Percentiles rank a stretch among this genome's conserved stretches.
phyloP scores from a whole-genome alignment of 2,329 filamentous ascomycete species.

The Colletotrichum sp. region DNA sequence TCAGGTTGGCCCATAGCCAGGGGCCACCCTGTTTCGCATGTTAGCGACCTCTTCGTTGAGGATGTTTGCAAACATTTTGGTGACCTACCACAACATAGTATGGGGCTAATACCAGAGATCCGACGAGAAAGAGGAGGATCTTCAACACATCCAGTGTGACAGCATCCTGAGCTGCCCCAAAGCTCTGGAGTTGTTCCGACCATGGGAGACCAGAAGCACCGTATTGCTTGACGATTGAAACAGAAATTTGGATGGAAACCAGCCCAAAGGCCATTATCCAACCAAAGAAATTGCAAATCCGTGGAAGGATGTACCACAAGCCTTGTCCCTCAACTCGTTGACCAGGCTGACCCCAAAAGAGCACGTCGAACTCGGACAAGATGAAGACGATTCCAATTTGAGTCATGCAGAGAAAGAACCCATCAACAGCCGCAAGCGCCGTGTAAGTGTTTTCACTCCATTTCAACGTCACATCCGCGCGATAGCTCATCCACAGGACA shows the following conservation, averaged over 20 bases:
- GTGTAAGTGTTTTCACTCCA: background rate
- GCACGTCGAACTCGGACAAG: background rate
- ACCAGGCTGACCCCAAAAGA: background rate
- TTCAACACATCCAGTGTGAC: background rate
- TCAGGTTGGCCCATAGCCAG: background rate
- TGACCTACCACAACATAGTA: background rate
- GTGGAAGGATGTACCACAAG: background rate
- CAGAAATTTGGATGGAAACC: background rate
- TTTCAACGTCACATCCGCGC: too few species aligned
- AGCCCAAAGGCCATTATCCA: background rate
- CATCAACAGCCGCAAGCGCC: background rate
- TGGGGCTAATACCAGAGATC: background rate
- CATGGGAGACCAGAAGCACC: background rate
- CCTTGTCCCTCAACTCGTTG: background rate
- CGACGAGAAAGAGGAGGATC: background rate
- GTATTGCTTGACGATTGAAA: background rate
- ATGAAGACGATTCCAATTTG: background rate
- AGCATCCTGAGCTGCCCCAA: background rate
- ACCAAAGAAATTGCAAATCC: background rate
- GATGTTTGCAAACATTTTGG: fast-evolving
- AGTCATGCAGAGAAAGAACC: background rate
- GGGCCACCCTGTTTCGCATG: background rate
- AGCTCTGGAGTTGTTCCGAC: background rate
- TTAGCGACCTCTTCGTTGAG: background rate
- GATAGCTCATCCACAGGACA: background rate